Conservation (phyloP, 345 rosid genomes). For the Microthlaspi erraticum region DNA sequence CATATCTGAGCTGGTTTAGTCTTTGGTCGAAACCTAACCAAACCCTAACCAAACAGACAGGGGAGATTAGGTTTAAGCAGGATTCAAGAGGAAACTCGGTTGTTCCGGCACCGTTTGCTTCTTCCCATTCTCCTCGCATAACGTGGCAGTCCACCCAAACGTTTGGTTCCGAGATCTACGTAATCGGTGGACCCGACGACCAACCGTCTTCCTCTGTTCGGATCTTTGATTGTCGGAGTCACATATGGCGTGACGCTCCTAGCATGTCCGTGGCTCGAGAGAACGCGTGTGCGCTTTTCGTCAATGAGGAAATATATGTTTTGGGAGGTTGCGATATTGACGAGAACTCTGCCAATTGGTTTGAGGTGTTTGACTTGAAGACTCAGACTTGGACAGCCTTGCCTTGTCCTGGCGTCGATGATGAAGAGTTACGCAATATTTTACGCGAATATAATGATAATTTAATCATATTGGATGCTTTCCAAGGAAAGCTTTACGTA, state of each 20-base stretch:
- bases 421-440: too few species aligned
- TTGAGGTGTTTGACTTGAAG: neutral
- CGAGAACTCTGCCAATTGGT: neutral
- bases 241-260: neutral
- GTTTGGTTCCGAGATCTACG: conserved; percentile 51
- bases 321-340: neutral
- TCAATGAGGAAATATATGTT: neutral
- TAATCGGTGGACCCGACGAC: neutral
- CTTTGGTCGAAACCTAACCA: conserved; percentile 30
- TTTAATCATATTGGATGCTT: too few species aligned
- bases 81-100: conserved; percentile 32
- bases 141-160: conserved; percentile 42
- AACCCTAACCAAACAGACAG: neutral
- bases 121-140: neutral
- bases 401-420: too few species aligned
- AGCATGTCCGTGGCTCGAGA: neutral
- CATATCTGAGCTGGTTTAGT: neutral
- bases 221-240: conserved; percentile 8
- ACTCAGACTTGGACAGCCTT: too few species aligned
- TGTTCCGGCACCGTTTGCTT: neutral
- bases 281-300: neutral
- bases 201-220: neutral
- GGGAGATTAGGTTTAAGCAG: neutral
- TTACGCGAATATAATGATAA: too few species aligned
- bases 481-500: too few species aligned